Percentiles rank a stretch among this genome's conserved stretches.
phyloP scores from a whole-genome alignment of 805 yeast genomes.

The Ogataea parapolymorpha region DNA sequence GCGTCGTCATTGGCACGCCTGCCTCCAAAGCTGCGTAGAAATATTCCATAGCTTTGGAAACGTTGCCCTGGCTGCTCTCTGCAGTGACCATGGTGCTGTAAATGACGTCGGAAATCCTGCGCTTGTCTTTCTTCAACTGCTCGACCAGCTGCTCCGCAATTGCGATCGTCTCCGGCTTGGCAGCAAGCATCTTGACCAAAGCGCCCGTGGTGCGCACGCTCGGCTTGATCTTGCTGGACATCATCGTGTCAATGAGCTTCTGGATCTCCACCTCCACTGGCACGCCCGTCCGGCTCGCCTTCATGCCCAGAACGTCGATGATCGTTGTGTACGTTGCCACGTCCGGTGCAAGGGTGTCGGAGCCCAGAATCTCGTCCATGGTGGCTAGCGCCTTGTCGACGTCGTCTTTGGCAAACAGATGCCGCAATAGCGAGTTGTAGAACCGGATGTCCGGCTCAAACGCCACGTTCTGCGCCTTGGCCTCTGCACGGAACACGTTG shows the following conservation, averaged over 20 bases:
- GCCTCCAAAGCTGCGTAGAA: constrained; percentile 35
- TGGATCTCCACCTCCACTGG: constrained; percentile 35
- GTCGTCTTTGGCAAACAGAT: constrained; percentile 39
- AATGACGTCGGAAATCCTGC: constrained; percentile 35
- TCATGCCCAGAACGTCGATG: constrained; percentile 52
- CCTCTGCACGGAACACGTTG: constrained; percentile 26
- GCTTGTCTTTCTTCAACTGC: constrained; percentile 34
- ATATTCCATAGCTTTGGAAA: constrained; percentile 39
- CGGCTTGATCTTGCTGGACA: constrained; percentile 32
- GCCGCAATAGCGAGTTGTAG: constrained; percentile 49
- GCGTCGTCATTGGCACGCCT: constrained; percentile 35
- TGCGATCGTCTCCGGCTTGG: constrained; percentile 41
- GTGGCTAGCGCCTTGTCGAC: constrained; percentile 46
- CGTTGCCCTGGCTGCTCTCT: constrained; percentile 43
- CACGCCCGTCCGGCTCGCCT: constrained; percentile 40
- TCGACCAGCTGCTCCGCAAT: constrained; percentile 53
- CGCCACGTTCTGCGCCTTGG: constrained; percentile 24
- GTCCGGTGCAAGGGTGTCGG: constrained; percentile 47
- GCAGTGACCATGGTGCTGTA: constrained; percentile 46
- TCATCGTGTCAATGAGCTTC: constrained; percentile 32
- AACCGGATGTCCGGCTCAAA: constrained; percentile 45
- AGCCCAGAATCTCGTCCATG: constrained; percentile 39
- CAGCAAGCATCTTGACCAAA: constrained; percentile 51
- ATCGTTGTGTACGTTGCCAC: constrained; percentile 60
- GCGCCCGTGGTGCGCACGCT: constrained; percentile 49